Conservation (phyloP, 2,329 filamentous ascomycete species). For the Xylariales sp. region DNA sequence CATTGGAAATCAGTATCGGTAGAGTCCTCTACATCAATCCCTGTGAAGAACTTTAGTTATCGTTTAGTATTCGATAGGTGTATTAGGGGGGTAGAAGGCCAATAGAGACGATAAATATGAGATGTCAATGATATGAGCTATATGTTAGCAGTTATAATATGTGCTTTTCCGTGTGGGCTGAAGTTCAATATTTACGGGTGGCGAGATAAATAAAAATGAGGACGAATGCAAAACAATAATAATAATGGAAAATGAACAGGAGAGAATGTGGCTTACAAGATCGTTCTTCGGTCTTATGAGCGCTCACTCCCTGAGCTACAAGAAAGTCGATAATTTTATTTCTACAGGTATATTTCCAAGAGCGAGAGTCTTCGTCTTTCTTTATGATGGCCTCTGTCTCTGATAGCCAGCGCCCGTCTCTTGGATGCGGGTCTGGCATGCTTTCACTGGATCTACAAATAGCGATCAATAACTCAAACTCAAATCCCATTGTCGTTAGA, state of each 20-base stretch:
- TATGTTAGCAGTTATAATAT: too few species aligned
- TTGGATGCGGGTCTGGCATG: conserved; percentile 37
- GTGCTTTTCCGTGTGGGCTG: too few species aligned
- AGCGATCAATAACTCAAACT: conserved; percentile 41
- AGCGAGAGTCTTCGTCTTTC: accelerated
- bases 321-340: conserved; percentile 40
- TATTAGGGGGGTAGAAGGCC: too few species aligned
- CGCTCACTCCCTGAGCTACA: background rate
- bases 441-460: background rate
- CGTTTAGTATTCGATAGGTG: background rate
- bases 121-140: background rate
- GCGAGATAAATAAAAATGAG: too few species aligned
- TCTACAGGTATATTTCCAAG: conserved; percentile 23
- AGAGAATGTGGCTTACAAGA: background rate
- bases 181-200: too few species aligned
- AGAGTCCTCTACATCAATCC: background rate
- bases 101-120: background rate
- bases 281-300: conserved; percentile 16
- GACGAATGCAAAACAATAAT: background rate
- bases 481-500: conserved; percentile 41
- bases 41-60: background rate
- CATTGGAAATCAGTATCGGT: conserved; percentile 5
- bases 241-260: background rate
- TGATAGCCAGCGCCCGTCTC: conserved; percentile 34
- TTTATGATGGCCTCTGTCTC: too few species aligned